Percentiles rank a stretch among this genome's conserved stretches.
These are phyloP conservation scores for Sinapis alba DNA, from an alignment of 441 rosid species.

Conservation along the genomic window DNA sequence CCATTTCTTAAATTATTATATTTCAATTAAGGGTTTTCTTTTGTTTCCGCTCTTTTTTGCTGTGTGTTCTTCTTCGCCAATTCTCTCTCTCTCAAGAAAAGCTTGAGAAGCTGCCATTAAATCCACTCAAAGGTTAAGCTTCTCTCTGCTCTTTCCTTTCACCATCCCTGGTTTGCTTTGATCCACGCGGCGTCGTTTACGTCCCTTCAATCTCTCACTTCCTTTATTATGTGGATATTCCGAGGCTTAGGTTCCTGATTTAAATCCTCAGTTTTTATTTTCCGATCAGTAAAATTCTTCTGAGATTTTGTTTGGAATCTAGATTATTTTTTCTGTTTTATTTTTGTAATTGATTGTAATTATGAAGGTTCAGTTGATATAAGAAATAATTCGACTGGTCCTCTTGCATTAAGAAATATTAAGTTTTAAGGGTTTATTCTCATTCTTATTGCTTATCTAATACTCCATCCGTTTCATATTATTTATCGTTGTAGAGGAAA, in stretches of 20 bases:
- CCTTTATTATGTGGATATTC: constrained; percentile 8
- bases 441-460: constrained; percentile 3
- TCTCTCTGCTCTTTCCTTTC: constrained; percentile 16
- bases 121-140: constrained; percentile 12
- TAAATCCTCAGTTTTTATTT: not conserved
- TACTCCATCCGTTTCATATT: too few species aligned
- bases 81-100: constrained; percentile 28
- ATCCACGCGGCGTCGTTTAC: constrained; percentile 22
- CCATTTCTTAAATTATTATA: not conserved
- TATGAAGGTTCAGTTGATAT: constrained; percentile 2
- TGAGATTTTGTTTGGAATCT: not conserved
- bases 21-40: not conserved
- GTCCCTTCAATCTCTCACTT: constrained; percentile 20
- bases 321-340: not conserved
- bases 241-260: constrained; percentile 35
- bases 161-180: constrained; percentile 14
- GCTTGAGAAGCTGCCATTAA: constrained; percentile 30
- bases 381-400: not conserved
- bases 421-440: constrained; percentile 8
- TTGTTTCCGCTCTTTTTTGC: not conserved
- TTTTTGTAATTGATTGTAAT: constrained; percentile 8
- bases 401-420: not conserved
- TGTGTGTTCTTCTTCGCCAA: constrained; percentile 12
- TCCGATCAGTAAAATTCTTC: constrained; percentile 29
- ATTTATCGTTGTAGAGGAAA: too few species aligned